These are phyloP conservation scores for Tulasnella sp. DNA, from an alignment of 768 basidiomycete genomes.

Conservation along the genomic window DNA sequence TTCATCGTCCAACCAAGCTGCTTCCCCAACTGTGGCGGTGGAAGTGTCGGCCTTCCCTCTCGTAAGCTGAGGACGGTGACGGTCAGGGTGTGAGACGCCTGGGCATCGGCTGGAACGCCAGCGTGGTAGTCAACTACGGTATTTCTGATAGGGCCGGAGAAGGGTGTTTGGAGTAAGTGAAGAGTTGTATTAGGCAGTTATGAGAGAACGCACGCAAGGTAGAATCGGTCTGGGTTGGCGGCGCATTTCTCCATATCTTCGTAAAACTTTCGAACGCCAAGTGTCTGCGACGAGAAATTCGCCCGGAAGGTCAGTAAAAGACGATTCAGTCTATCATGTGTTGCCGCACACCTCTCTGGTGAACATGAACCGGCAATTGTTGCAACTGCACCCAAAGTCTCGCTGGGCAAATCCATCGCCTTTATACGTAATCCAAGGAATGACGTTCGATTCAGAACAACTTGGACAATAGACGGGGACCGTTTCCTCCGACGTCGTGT, in stretches of 20 bases:
- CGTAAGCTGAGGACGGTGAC: no score
- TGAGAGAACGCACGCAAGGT: conserved; percentile 23
- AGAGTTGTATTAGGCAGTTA: no score
- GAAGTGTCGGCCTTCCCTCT: no score
- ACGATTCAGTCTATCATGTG: background rate
- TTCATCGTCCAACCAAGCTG: no score
- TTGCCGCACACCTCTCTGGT: conserved; percentile 16
- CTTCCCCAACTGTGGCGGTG: no score
- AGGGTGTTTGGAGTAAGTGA: no score
- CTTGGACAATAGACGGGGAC: conserved; percentile 10
- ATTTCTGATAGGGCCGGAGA: no score
- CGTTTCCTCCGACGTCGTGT: background rate
- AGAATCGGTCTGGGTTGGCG: conserved; percentile 1
- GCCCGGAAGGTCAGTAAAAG: no score
- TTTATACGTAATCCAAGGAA: conserved; percentile 28
- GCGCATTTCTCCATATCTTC: conserved; percentile 14
- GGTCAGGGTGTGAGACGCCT: no score
- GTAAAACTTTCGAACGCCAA: conserved; percentile 20
- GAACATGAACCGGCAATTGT: background rate
- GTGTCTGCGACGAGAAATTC: background rate
- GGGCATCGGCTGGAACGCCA: no score
- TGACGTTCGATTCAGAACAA: background rate
- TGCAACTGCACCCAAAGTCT: conserved; percentile 17
- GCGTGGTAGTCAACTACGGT: no score
- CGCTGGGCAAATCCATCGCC: conserved; percentile 29